Evolutionary conservation across 441 rosid genomes (phyloP).

Genomic region (Pelargonium australe): DNA sequence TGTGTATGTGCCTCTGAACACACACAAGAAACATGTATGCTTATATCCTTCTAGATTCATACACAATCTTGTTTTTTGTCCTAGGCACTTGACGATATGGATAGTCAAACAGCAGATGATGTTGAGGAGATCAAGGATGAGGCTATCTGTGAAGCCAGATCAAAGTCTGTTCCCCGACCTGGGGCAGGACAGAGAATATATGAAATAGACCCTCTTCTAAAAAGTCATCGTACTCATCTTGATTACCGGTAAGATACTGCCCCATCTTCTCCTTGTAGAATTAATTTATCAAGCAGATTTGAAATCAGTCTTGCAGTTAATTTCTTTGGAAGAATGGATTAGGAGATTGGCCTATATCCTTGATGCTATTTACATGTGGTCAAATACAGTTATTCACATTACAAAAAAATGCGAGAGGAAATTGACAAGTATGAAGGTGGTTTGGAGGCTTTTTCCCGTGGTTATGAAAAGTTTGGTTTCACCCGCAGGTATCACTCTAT

Average conservation of each 20-base stretch:
- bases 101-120: slow-evolving; percentile 38
- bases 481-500: slow-evolving; percentile 50
- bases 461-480: slow-evolving; percentile 90
- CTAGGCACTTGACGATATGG: slow-evolving; percentile 34
- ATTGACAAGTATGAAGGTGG: slow-evolving; percentile 87
- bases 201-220: slow-evolving; percentile 72
- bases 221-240: slow-evolving; percentile 54
- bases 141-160: background rate
- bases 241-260: slow-evolving; percentile 68
- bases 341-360: background rate
- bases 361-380: background rate
- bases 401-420: slow-evolving; percentile 62
- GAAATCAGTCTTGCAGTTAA: background rate
- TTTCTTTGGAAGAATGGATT: background rate
- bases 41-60: background rate
- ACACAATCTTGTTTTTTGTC: slow-evolving; percentile 12
- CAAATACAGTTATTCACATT: slow-evolving; percentile 53
- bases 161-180: slow-evolving; percentile 56
- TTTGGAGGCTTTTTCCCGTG: slow-evolving; percentile 85
- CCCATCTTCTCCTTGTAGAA: slow-evolving; percentile 5
- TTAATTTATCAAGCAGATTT: background rate
- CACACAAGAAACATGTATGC: background rate
- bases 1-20: slow-evolving; percentile 11
- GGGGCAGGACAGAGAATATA: slow-evolving; percentile 74
- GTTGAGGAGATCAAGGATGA: slow-evolving; percentile 32